Base-by-base conservation (phyloP, 108 stramenopile species). In the Aureococcus anophagefferens region DNA sequence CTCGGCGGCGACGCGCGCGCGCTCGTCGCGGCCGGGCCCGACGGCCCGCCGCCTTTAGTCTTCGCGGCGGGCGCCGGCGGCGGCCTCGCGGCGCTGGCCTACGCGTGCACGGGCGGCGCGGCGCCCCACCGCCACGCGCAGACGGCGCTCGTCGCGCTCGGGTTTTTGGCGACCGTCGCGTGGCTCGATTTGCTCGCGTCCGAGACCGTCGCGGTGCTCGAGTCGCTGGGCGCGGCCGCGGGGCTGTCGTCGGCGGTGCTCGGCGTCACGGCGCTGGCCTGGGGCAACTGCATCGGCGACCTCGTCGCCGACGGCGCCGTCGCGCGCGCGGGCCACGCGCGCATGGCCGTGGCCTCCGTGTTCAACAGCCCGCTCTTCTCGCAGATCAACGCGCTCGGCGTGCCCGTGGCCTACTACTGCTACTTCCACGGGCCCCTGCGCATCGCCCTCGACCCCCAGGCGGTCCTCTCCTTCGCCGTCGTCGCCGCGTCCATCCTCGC, bases 211-310 rank as follows among this genome's bases (percentile, higher is more conserved):
- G 45, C 45, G 0, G 46, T 79, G 33, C 68, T 84, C n/a, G 64
- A 69, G n/a, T 13, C 63, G 3, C 31, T 85, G 17, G 85, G 85
- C 31, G 30, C 40, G 3, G 34, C 66, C 4, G 31, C 65, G 5
- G 64, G 70, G 46, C 28, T 84, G 5, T 72, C 83, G 0, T n/a
- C 74, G 11, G 46, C 59, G 68, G 40, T 86, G 40, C 63, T 86
- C 4, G 85, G 81, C 13, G 21, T 86, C 34, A 86, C 83, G 18
- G 63, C 82, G 21, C 79, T 86, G 0, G 85, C 85, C 17, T 86
- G 85, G 85, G 85, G 83, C 1, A 86, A 84, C 71, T 74, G 69
- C 17, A 31, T 69, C 32, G 85, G 85, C 0, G 85, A 86, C 68
- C 32, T 84, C 21, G 75, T 82, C 33, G 77, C 85, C 21, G 82